Evolutionary conservation across 129 eudicot species (phyloP).

Genomic region (Lactuca sativa): DNA sequence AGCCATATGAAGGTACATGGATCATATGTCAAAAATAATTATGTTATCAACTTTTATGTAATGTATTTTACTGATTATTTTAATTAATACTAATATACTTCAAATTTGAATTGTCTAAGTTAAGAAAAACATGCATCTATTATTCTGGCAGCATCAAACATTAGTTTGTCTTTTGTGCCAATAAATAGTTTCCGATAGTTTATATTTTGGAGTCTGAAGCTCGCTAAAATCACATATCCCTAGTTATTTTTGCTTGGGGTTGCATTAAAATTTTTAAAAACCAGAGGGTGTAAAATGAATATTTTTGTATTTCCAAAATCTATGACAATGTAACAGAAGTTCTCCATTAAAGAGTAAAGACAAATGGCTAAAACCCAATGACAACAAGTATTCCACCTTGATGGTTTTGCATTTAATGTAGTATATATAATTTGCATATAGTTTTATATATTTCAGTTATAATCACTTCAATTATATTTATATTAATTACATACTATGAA

Average conservation of each 20-base stretch:
- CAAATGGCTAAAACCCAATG: slow-evolving; percentile 16
- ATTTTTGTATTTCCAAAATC: not conserved
- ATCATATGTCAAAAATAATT: too few species aligned
- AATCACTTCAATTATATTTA: not conserved
- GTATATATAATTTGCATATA: not conserved
- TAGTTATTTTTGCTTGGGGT: not conserved
- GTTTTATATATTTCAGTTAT: not conserved
- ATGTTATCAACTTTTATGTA: too few species aligned
- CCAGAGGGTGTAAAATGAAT: slow-evolving; percentile 4
- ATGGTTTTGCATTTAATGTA: not conserved
- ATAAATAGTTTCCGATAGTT: too few species aligned
- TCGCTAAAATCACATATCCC: not conserved
- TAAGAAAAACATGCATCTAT: not conserved
- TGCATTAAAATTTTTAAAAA: not conserved
- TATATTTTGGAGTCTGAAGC: too few species aligned
- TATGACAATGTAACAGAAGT: slow-evolving; percentile 2
- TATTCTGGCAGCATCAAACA: too few species aligned
- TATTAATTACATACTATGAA: not conserved
- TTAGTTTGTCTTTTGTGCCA: too few species aligned
- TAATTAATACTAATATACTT: not conserved
- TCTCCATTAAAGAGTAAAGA: slow-evolving; percentile 14
- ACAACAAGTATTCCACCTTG: slow-evolving; percentile 16
- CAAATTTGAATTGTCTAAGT: not conserved
- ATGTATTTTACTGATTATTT: not conserved
- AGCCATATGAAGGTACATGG: not conserved